A percentile compares a stretch with the other conserved stretches of the same genome.
phyloP scores from a whole-genome alignment of 2,329 filamentous ascomycete genomes.

The Fusarium continuum region DNA sequence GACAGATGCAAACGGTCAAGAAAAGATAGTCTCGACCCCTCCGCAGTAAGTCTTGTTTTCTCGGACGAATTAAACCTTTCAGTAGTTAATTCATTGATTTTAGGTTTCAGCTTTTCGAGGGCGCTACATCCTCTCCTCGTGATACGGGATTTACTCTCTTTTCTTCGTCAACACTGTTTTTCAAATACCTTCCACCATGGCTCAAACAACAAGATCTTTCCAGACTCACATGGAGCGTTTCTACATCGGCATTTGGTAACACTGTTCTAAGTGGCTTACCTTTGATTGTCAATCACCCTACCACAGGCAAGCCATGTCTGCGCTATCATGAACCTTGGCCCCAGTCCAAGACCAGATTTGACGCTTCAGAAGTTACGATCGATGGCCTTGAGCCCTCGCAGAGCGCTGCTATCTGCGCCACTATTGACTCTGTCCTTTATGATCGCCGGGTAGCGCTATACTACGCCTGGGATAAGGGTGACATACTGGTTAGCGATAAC shows the following conservation, averaged over 20 bases:
- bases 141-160: conserved; percentile 65
- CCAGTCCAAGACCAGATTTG: conserved; percentile 59
- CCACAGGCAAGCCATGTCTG: conserved; percentile 57
- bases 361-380: conserved; percentile 55
- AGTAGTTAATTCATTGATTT: background rate
- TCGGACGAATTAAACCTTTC: background rate
- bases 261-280: conserved; percentile 55
- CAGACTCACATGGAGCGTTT: conserved; percentile 58
- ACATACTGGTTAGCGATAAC: conserved; percentile 64
- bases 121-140: conserved; percentile 56
- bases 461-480: conserved; percentile 64
- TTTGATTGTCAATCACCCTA: conserved; percentile 56
- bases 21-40: conserved; percentile 53
- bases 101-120: conserved; percentile 63
- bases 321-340: conserved; percentile 66
- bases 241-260: conserved; percentile 58
- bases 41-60: conserved; percentile 49
- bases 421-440: conserved; percentile 56
- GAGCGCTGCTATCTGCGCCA: conserved; percentile 49
- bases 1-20: conserved; percentile 50
- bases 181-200: conserved; percentile 55
- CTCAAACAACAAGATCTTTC: conserved; percentile 50
- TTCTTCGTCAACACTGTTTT: conserved; percentile 59
- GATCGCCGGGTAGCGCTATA: conserved; percentile 61
- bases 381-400: conserved; percentile 48